These are phyloP conservation scores for Kingdonia uniflora DNA, from an alignment of 164 flowering plant species.

Conservation along the genomic window DNA sequence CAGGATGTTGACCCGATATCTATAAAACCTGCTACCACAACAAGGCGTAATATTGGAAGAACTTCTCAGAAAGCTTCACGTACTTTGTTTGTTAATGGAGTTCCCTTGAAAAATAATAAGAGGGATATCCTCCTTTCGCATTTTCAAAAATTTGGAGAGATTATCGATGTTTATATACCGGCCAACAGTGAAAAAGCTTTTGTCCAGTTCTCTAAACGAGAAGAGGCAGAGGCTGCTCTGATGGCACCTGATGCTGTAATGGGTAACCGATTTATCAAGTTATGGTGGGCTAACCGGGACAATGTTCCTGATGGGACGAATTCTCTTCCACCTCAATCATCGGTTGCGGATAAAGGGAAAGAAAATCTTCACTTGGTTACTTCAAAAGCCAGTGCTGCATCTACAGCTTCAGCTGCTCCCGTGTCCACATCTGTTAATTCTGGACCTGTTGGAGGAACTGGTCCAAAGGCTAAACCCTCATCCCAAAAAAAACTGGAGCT, in stretches of 20 bases:
- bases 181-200: conserved; percentile 64
- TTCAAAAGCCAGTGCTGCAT: conserved; percentile 22
- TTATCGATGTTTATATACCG: conserved; percentile 76
- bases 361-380: conserved; percentile 26
- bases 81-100: conserved; percentile 72
- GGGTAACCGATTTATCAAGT: conserved; percentile 95
- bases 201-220: conserved; percentile 89
- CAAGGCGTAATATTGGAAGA: conserved; percentile 26
- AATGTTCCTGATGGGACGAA: conserved; percentile 45
- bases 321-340: conserved; percentile 21
- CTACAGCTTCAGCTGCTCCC: conserved; percentile 21
- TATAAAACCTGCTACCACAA: conserved; percentile 20
- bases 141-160: conserved; percentile 84
- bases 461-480: conserved; percentile 40
- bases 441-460: conserved; percentile 22
- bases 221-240: conserved; percentile 93
- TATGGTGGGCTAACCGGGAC: conserved; percentile 94
- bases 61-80: conserved; percentile 61
- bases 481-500: conserved; percentile 64
- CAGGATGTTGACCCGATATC: conserved; percentile 25
- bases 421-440: conserved; percentile 22
- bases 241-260: conserved; percentile 97
- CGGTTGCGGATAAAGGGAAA: conserved; percentile 28
- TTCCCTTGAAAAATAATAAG: conserved; percentile 69
- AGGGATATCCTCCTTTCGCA: conserved; percentile 72